Base-by-base conservation (phyloP, 306 rosid species). In the Acacia confusa region DNA sequence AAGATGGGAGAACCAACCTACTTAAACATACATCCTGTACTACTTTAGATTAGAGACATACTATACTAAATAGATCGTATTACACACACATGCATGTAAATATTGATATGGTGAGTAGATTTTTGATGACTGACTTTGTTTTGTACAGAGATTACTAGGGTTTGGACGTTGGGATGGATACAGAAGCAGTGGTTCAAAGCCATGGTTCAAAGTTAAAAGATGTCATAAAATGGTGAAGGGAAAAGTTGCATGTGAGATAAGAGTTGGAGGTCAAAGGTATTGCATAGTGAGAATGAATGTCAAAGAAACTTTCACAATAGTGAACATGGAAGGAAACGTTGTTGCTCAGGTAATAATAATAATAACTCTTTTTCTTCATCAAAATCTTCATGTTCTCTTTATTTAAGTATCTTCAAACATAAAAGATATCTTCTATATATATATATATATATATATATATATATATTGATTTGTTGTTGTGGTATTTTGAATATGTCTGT, bases 101-200 rank as follows among this genome's bases (percentile, higher is more conserved):
- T 52, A 52, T 65, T 65, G 38, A 38, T 65, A 32, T 6, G 17
- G 30, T 28, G 34, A 28, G 8, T 64, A 1, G n/a, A 34, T 66
- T 66, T 16, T 66, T 16, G 71, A 16, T 34, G 22, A 32, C 44
- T 19, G 7, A 24, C 3, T 22, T 17, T 79, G 30, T 68, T n/a
- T 20, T 20, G 14, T 73, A 83, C 91, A 94, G 95, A 90, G 76
- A 79, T 85, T 90, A 24, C 88, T 82, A 17, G 85, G 89, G 76
- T 84, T 89, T 67, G 94, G 97, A 68, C 55, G 88, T 22, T 95
- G 99, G 99, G 87, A 91, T 72, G 99, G 94, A 9, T 83, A 82
- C 72, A 92, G 81, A 87, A 66, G 85, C 82, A 80, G 57, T 24
- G 75, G 57, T 64, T 81, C 74, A 2, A 72, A 84, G 82, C 86